Evolutionary conservation across 371 early-diverging fungal species (phyloP), one percentile per base, ranked within the genome.

Genomic region (Lichtheimia ornata): DNA sequence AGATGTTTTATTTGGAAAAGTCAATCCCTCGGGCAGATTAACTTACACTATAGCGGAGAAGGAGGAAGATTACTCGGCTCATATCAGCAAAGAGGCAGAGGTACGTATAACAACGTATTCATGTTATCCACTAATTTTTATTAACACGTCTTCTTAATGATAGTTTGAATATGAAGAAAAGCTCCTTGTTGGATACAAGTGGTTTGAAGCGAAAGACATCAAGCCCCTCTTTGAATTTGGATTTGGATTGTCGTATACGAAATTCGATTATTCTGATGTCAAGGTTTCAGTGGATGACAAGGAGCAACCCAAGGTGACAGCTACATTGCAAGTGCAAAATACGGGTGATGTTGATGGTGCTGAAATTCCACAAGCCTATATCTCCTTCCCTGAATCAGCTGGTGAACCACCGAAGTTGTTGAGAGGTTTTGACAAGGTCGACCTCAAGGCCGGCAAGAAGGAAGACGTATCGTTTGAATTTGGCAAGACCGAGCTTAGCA

Each of bases 231-330:
- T 77, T 65, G 64, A 67, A 17, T 87, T 87, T 53, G 87, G 85
- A 11, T 74, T 63, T 61, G 87, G 87, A 40, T 59, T 87, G 27
- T 82, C 83, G 0, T 87, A 84, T 70, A 81, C 85, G 14, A 64
- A 47, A 0, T 87, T 87, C 59, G 47, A 52, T 11, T 84, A 84
- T 63, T 57, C 58, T 30, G 18, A 47, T n/a, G 50, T 43, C 0
- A n/a, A 44, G 17, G 6, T 20, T 6, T 42, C 47, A 20, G 30
- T 41, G 17, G 27, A 7, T 6, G 35, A 35, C 11, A 17, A 58
- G 7, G 25, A 14, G 1, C n/a, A 49, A 25, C 44, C 35, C 55
- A 65, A 59, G 20, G 58, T 50, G 11, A 18, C 13, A 14, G 69
- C 72, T 15, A 50, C 76, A 4, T 63, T 83, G 15, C 43, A 49